A percentile compares a stretch with the other conserved stretches of the same genome.
phyloP scores from a whole-genome alignment of 1,139 yeast species.

The Pichiaceae sp. region DNA sequence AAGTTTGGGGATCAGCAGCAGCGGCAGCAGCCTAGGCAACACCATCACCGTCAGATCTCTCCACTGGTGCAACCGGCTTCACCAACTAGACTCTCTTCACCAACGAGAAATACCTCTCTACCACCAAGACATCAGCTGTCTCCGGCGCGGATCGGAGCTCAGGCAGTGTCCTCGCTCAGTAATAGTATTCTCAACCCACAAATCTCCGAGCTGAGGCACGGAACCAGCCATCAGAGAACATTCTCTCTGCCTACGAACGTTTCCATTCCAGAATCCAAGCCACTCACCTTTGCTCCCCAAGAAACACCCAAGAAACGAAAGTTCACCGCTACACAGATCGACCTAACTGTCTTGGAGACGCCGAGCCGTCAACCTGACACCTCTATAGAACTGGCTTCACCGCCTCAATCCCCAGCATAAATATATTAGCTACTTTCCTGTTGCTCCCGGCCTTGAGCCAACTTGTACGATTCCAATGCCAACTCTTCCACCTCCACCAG shows the following conservation, averaged over 20 bases:
- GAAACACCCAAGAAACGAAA: neutral
- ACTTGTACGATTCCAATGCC: constrained; percentile 40
- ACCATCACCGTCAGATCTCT: too few relatives aligned
- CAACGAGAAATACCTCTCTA: constrained; percentile 13
- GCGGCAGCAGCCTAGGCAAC: too few relatives aligned
- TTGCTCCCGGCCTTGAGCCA: neutral
- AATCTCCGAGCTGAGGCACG: constrained; percentile 17
- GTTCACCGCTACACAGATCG: neutral
- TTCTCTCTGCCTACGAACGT: constrained; percentile 24
- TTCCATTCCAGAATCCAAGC: constrained; percentile 22
- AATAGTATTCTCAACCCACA: constrained; percentile 17
- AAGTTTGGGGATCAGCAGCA: constrained; percentile 29
- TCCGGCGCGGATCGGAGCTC: constrained; percentile 68
- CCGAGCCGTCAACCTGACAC: constrained; percentile 3
- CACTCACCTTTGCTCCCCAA: constrained; percentile 8
- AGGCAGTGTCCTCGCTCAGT: constrained; percentile 52
- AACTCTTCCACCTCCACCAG: constrained; percentile 44
- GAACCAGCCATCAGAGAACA: constrained; percentile 19
- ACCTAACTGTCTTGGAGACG: neutral
- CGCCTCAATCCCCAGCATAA: neutral
- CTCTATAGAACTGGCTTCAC: neutral
- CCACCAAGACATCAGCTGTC: constrained; percentile 41
- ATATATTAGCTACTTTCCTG: neutral
- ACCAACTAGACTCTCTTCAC: too few relatives aligned
- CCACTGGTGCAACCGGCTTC: too few relatives aligned